A percentile compares a stretch with the other conserved stretches of the same genome.
These are phyloP conservation scores for Dryadomyces sulphureus DNA, from an alignment of 2,329 filamentous ascomycete species.

Conservation along the genomic window DNA sequence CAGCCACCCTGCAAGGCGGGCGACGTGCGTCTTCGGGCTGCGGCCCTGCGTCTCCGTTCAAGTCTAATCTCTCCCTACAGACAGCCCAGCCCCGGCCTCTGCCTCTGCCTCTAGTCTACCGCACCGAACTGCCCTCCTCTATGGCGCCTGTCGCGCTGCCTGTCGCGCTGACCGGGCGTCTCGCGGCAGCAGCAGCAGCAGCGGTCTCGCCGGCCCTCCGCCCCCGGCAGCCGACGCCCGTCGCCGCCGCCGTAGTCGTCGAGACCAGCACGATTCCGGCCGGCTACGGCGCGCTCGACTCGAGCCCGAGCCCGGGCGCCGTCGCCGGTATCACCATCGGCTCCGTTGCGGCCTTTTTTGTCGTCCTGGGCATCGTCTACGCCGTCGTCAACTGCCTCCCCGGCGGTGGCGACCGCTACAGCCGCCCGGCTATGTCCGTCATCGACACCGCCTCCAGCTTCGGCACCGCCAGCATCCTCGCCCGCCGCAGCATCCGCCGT, in stretches of 20 bases:
- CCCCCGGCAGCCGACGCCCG: neutral
- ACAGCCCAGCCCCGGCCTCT: no score
- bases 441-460: conserved; percentile 9
- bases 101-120: no score
- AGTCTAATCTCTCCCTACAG: no score
- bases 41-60: no score
- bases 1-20: no score
- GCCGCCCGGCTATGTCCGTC: conserved; percentile 5
- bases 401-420: conserved; percentile 1
- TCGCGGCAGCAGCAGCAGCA: no score
- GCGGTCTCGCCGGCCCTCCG: neutral
- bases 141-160: no score
- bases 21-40: no score
- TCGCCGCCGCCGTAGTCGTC: conserved; percentile 2
- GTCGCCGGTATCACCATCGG: conserved; percentile 25
- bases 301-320: conserved; percentile 18
- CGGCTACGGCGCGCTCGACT: conserved; percentile 15
- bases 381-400: conserved; percentile 14
- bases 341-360: conserved; percentile 27
- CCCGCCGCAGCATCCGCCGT: conserved; percentile 8
- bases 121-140: no score
- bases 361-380: conserved; percentile 20
- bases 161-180: no score
- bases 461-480: conserved; percentile 13
- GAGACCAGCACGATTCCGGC: conserved; percentile 16